Base-by-base conservation (phyloP, 768 basidiomycete genomes). In the Leccinum uliginosum region DNA sequence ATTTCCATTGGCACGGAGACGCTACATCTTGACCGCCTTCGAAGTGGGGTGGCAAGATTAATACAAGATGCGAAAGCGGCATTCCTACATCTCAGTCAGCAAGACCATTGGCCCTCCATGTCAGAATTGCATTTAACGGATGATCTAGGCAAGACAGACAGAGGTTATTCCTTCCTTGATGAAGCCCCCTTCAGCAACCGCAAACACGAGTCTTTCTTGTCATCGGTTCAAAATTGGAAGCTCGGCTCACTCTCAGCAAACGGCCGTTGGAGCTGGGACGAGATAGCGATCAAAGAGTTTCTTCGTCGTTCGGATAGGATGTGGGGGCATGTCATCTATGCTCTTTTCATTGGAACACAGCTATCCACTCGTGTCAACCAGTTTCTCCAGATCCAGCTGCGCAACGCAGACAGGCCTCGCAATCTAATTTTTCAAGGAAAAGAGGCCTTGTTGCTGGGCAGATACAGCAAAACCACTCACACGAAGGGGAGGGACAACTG, bases 401-500 rank as follows among this genome's bases (percentile, higher is more conserved):
- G 51, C 4, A 59, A 59, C 4, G 43, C 51, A 2, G 60, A 59
- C 3, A 3, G 48, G 0, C 29, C 54, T 0, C 34, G 51, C 50
- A 61, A 59, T 19, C 9, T 61, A 0, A 1, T 53, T 0, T 61
- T 61, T 38, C 54, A 61, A 6, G 60, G 54, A 0, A 12, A 4
- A 0, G 60, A 61, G 3, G 29, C 50, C 1, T 4, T 60, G 1
- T 21, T 30, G 0, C 21, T 61, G 0, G n/a, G 2, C 1, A 54
- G 60, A 19, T 61, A 59, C 10, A 59, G 60, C 57, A 61, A 61
- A 38, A 55, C 54, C 0, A 55, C 47, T 0, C 53, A 55, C 7
- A 0, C 2, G 5, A 59, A 27, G 17, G 57, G 53, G 1, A 26
- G 1, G 26, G 51, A 61, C 0, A 2, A 1, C 7, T 61, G 60